Percentiles rank a stretch among this genome's conserved stretches.
Evolutionary conservation across 768 basidiomycete species (phyloP).

Genomic region (Megacollybia marginata): DNA sequence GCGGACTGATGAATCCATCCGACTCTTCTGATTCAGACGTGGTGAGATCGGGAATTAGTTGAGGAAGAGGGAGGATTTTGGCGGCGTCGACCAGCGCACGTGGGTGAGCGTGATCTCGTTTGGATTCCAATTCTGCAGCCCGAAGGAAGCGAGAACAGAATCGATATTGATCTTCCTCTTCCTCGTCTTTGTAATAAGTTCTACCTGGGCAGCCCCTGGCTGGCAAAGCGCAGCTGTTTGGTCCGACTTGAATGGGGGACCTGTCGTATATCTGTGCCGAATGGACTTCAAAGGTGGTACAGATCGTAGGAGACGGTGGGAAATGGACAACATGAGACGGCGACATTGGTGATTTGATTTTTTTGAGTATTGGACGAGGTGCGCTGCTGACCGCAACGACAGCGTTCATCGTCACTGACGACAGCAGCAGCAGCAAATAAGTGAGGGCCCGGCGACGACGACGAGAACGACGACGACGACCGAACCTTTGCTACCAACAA

Average conservation of each 20-base stretch:
- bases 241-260: neutral
- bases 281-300: neutral
- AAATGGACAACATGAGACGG: neutral
- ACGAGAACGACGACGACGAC: no score
- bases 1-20: slow-evolving; percentile 39
- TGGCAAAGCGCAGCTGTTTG: neutral
- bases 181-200: neutral
- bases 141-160: neutral
- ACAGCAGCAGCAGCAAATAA: no score
- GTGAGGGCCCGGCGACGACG: no score
- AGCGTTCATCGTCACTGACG: no score
- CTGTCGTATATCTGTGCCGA: neutral
- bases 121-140: neutral
- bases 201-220: neutral
- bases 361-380: no score
- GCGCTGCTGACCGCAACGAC: no score
- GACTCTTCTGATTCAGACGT: slow-evolving; percentile 59
- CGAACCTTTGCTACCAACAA: no score
- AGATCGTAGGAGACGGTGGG: neutral
- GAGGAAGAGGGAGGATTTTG: slow-evolving; percentile 22
- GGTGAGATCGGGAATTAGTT: slow-evolving; percentile 55
- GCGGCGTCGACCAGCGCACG: neutral
- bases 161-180: neutral
- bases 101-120: neutral
- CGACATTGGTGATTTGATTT: no score